These are phyloP conservation scores for Gossypium herbaceum DNA, from an alignment of 345 rosid genomes.

Conservation along the genomic window DNA sequence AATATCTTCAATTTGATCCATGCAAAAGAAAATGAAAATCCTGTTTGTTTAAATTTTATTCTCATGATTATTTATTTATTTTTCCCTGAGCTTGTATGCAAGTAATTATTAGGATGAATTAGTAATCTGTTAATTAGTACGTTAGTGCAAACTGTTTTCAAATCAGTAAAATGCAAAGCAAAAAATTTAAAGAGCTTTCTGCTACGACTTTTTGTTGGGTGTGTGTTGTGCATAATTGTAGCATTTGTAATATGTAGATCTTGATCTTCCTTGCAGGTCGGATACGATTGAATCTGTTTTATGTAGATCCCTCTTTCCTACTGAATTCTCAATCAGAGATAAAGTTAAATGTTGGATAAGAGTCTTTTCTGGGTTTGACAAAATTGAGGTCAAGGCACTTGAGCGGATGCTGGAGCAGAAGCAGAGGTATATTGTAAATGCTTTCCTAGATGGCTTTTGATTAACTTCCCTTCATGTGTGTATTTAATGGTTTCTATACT, in stretches of 20 bases:
- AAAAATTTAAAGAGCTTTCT: conserved; percentile 6
- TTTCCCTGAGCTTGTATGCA: not conserved
- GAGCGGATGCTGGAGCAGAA: conserved; percentile 92
- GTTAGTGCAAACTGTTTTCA: not conserved
- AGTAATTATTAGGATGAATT: conserved; percentile 12
- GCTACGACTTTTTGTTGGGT: not conserved
- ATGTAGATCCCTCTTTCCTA: conserved; percentile 63
- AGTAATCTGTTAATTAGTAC: not conserved
- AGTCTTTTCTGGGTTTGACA: conserved; percentile 73
- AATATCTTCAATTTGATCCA: not conserved
- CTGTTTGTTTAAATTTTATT: not conserved
- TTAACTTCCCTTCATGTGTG: conserved; percentile 15
- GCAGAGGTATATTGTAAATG: conserved; percentile 54
- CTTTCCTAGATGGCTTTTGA: not conserved
- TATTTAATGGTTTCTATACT: conserved; percentile 34
- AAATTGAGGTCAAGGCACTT: conserved; percentile 81
- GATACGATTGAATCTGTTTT: conserved; percentile 78
- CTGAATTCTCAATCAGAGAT: conserved; percentile 54
- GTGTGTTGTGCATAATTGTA: not conserved
- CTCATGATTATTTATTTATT: not conserved
- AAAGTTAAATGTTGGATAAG: conserved; percentile 74
- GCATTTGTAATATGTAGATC: conserved; percentile 20
- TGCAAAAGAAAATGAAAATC: not conserved
- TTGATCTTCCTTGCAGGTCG: conserved; percentile 61
- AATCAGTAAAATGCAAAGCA: not conserved